Base-by-base conservation (phyloP, 192 early-diverging fungal species). In the Coemansia aciculifera region DNA sequence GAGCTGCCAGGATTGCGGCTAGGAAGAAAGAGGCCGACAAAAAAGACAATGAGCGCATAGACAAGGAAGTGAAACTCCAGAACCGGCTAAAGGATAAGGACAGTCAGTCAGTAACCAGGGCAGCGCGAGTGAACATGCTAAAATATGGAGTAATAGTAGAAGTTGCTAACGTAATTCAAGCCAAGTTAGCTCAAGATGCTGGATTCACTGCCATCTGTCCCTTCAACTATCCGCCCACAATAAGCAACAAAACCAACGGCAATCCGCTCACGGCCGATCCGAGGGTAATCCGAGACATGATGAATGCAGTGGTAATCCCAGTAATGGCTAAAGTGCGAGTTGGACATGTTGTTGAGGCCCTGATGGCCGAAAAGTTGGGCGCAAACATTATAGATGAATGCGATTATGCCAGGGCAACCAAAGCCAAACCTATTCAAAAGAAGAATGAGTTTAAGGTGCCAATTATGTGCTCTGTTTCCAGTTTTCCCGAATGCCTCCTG, bases 331-430 rank as follows among this genome's bases (percentile, higher is more conserved):
- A 37, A 15, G 64, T 66, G 2, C 48, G 51, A 1, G 23, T 66
- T 39, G 64, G 64, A 6, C 64, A 66, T 13, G 4, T 15, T 11
- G 54, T 66, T 21, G 59, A 62, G 34, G 59, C 72, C n/a, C 72
- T 87, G 78, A 95, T 96, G 77, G 81, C 95, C 64, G 86, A 94
- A 78, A 76, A 87, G 44, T 79, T 95, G 44, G 90, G 88, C 62
- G 86, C 95, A 49, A 92, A 95, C 75, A 94, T 91, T 78, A 95
- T 96, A 87, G 93, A 96, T 69, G 95, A 96, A 78, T 89, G 87
- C 40, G 93, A 96, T 72, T 91, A 94, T 9, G 75, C 94, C 94
- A 34, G 8, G 48, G 9, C 39, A 52, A 59, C 38, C 61, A 21
- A 59, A 64, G 37, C 94, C 93, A 32, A 89, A 39, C 92, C 94